Evolutionary conservation across 306 rosid genomes (phyloP).

Genomic region (Lithocarpus polystachyus): DNA sequence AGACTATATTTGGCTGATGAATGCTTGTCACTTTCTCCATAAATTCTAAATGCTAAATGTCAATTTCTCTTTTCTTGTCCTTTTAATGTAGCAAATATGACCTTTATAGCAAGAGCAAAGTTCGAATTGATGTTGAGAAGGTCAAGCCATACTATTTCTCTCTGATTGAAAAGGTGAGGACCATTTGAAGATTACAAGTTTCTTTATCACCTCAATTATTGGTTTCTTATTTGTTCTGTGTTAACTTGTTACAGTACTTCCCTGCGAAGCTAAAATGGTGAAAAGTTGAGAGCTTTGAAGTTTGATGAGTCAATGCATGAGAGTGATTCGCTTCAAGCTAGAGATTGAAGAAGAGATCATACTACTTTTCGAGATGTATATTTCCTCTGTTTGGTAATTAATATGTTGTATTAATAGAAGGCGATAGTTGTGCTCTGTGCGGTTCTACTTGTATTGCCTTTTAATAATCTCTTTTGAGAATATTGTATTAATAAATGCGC

Average conservation of each 20-base stretch:
- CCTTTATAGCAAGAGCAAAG: conserved; percentile 83
- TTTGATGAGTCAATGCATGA: neutral
- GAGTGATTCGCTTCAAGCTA: neutral
- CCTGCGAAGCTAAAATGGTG: conserved; percentile 79
- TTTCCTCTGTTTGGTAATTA: neutral
- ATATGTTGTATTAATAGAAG: conserved; percentile 19
- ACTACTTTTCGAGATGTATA: neutral
- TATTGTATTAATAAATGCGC: too few species aligned
- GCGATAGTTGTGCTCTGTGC: neutral
- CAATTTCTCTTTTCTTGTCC: neutral
- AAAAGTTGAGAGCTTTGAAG: conserved; percentile 22
- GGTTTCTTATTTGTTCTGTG: neutral
- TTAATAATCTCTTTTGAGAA: neutral
- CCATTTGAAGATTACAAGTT: neutral
- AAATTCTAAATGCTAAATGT: neutral
- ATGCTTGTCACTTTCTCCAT: neutral
- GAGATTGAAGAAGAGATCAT: neutral
- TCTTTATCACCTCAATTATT: neutral
- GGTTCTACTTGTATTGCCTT: neutral
- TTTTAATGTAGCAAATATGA: conserved; percentile 64
- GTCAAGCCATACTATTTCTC: conserved; percentile 82
- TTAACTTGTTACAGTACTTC: conserved; percentile 56
- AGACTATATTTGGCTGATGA: neutral
- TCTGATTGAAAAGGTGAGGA: conserved; percentile 63
- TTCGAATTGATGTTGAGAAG: conserved; percentile 51